phyloP scores from a whole-genome alignment of 208 protist species.

The Acanthamoeba castellanii region DNA sequence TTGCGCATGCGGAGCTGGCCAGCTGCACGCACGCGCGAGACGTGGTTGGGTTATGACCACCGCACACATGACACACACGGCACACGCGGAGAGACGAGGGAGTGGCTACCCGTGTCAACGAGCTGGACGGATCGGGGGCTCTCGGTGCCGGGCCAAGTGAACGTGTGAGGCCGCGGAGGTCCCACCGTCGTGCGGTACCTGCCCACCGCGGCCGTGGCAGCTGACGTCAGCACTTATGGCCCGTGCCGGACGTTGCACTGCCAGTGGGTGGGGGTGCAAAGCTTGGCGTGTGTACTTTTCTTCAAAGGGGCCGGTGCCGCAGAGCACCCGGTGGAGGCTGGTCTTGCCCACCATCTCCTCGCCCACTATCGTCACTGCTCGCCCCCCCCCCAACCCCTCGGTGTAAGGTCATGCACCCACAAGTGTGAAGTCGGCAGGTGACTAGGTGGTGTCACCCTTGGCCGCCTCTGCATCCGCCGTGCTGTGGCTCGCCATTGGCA shows the following conservation, averaged over 20 bases:
- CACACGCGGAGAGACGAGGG: not conserved
- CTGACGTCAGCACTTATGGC: not conserved
- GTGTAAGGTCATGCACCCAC: not conserved
- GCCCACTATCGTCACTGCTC: not conserved
- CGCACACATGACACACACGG: no score
- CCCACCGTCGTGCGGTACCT: slow-evolving; percentile 21
- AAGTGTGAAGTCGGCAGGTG: not conserved
- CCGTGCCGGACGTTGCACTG: no score
- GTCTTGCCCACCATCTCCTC: slow-evolving; percentile 45
- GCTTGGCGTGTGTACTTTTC: not conserved
- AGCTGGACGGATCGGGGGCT: not conserved
- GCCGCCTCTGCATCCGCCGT: no score
- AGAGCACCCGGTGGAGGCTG: not conserved
- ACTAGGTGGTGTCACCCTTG: no score
- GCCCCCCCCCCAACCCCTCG: not conserved
- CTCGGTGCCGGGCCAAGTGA: not conserved
- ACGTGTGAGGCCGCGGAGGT: not conserved
- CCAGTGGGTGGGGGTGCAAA: not conserved
- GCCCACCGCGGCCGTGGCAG: not conserved
- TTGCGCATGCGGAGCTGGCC: slow-evolving; percentile 43
- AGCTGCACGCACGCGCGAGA: not conserved
- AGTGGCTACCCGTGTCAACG: not conserved
- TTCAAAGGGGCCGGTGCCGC: slow-evolving; percentile 19
- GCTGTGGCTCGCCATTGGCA: no score
- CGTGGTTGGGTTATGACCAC: no score